Evolutionary conservation across 768 basidiomycete species (phyloP), one percentile per base, ranked within the genome.

Genomic region (Xerocomellus dryophilus): DNA sequence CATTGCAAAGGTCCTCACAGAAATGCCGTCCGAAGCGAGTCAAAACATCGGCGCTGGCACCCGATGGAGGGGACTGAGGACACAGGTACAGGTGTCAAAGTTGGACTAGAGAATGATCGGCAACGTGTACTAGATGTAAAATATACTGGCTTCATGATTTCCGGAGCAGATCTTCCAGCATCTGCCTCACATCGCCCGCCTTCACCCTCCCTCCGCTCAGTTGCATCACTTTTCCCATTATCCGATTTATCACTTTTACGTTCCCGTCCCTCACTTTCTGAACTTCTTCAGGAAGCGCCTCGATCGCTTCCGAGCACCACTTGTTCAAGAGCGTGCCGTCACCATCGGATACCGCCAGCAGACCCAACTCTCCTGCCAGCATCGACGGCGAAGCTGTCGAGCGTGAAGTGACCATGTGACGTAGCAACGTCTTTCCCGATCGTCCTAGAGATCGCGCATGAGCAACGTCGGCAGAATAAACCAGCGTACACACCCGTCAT

Each of bases 11-110:
- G 73, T 82, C 10, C 75, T 94, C 29, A 76, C 83, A 2, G 83
- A 83, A 32, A 72, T 91, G 62, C 82, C 86, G 1, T 63, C 75
- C 31, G 75, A 80, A 34, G 69, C 77, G 6, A 82, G 85, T 0
- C 86, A 89, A 62, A 68, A 70, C 32, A 73, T 75, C 41, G 88
- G 85, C 20, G 86, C 86, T 1, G 80, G 82, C 7, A 96, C 94
- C 5, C 77, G 84, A 12, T 98, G 95, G 95, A 82, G 86, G 65
- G 92, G 89, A 6, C 71, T 98, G 11, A 84, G 87, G 25, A 25
- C 25, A 25, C 25, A 25, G 25, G 25, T 25, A 7, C 25, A 25
- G 10, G 27, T 29, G 27, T 29, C 75, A 11, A 63, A 45, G 50
- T 41, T 66, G 23, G 51, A 25, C 23, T 25, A 25, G 23, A 25